A percentile compares a stretch with the other conserved stretches of the same genome.
phyloP scores from a whole-genome alignment of 805 yeast species.

The Teunomyces barrocoloradensis region DNA sequence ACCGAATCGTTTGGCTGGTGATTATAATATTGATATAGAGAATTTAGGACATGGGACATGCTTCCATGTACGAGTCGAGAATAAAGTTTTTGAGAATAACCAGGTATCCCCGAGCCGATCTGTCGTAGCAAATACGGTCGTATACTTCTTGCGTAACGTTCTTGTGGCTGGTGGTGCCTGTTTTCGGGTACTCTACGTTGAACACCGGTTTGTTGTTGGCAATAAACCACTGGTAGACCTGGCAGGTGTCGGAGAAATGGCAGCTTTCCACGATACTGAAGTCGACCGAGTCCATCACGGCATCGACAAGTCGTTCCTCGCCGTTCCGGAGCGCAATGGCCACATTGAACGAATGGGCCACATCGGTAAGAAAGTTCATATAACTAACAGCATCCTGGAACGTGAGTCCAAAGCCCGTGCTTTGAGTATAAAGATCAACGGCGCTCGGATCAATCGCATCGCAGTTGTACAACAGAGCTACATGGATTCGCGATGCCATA shows the following conservation, averaged over 20 bases:
- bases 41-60: background rate
- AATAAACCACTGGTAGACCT: background rate
- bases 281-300: constrained; percentile 16
- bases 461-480: constrained; percentile 20
- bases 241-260: background rate
- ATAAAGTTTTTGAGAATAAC: background rate
- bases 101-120: background rate
- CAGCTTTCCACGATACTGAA: constrained; percentile 25
- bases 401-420: constrained; percentile 21
- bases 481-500: constrained; percentile 17
- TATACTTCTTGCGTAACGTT: background rate
- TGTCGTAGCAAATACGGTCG: background rate
- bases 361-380: constrained; percentile 18
- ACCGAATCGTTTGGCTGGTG: constrained; percentile 52
- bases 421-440: constrained; percentile 25
- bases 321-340: constrained; percentile 26
- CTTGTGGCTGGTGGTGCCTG: background rate
- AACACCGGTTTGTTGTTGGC: background rate
- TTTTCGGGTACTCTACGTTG: background rate
- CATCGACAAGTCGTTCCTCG: constrained; percentile 15
- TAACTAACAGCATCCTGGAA: constrained; percentile 19
- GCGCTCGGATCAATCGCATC: constrained; percentile 31
- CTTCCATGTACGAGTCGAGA: background rate
- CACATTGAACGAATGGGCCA: constrained; percentile 16
- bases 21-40: background rate